Percentiles rank a stretch among this genome's conserved stretches.
Evolutionary conservation across 495 filamentous ascomycete species (phyloP).

Genomic region (Penicillium lagena): DNA sequence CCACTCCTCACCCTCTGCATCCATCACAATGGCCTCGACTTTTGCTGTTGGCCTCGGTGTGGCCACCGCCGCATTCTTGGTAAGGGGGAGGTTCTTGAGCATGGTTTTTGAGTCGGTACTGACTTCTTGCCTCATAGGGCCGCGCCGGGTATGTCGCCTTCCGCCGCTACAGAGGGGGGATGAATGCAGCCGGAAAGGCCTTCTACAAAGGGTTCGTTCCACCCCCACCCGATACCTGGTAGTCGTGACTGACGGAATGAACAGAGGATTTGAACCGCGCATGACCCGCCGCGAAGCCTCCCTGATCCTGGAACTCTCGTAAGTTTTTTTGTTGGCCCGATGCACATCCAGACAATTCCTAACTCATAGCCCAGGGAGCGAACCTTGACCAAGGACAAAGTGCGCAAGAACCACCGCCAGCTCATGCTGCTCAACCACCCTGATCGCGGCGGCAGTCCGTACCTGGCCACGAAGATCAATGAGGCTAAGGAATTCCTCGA

Average conservation of each 20-base stretch:
- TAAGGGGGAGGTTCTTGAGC: conserved; percentile 30
- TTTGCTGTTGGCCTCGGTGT: conserved; percentile 75
- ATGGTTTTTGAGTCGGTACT: conserved; percentile 2
- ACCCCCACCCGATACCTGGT: no score
- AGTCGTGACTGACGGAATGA: conserved; percentile 3
- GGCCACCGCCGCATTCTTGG: conserved; percentile 69
- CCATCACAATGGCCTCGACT: conserved; percentile 60
- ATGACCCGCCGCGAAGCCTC: conserved; percentile 91
- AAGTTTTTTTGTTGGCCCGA: conserved; percentile 22
- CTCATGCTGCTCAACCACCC: conserved; percentile 98
- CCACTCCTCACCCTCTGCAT: neutral
- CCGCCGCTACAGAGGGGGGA: conserved; percentile 71
- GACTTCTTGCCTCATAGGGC: conserved; percentile 49
- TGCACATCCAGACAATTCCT: no score
- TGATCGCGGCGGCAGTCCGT: conserved; percentile 93
- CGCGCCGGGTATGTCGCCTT: conserved; percentile 86
- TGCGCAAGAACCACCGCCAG: conserved; percentile 92
- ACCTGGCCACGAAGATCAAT: conserved; percentile 94
- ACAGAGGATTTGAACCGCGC: conserved; percentile 76
- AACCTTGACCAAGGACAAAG: conserved; percentile 77
- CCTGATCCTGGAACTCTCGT: conserved; percentile 88
- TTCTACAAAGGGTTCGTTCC: conserved; percentile 77
- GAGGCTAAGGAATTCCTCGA: conserved; percentile 96
- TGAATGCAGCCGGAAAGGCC: conserved; percentile 72
- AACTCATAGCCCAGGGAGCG: conserved; percentile 56